Evolutionary conservation across 768 basidiomycete species (phyloP), one percentile per base, ranked within the genome.

Genomic region (Pleurotus ostreatus): DNA sequence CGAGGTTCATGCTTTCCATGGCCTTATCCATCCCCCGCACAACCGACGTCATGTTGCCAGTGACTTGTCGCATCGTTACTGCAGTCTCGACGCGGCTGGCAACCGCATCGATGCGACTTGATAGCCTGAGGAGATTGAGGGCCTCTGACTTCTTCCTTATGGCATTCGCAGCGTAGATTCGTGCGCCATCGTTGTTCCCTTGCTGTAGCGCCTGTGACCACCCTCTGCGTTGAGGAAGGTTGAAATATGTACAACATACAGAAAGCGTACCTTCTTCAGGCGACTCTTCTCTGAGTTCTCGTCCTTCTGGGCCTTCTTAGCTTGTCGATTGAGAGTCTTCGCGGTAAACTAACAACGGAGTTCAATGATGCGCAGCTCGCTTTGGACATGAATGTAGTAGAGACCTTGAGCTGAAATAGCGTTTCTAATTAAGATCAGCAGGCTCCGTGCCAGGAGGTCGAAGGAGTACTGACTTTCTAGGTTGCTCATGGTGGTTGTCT

Each of bases 1-100:
- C 97, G 56, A 98, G 82, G 76, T 99, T 98, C 97, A 99, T 99
- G 71, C 80, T 89, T 63, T 97, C 90, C 97, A 99, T 98, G 3
- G 97, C 97, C 68, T 89, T 92, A 70, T 99, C 97, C 97, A 99
- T 98, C 34, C 94, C 95, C 65, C 85, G 86, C 45, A 99, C 97
- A 2, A 98, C 97, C 37, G 87, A 88, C 13, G 93, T 87, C 96
- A 99, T 97, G 69, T 88, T 94, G 3, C 94, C 94, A 26, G 97
- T 96, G 40, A 99, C 90, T 71, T 92, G 84, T 48, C 92, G 84
- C 93, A 99, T 98, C 55, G 96, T 98, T 43, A 98, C 94, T 0
- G 97, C 97, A 15, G 97, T 98, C 74, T 99, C 97, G 0, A 99
- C 95, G 22, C 96, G 78, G 65, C 92, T 94, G 2, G 96, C 92